Evolutionary conservation across 192 early-diverging fungal species (phyloP).

Genomic region (Podila horticola): DNA sequence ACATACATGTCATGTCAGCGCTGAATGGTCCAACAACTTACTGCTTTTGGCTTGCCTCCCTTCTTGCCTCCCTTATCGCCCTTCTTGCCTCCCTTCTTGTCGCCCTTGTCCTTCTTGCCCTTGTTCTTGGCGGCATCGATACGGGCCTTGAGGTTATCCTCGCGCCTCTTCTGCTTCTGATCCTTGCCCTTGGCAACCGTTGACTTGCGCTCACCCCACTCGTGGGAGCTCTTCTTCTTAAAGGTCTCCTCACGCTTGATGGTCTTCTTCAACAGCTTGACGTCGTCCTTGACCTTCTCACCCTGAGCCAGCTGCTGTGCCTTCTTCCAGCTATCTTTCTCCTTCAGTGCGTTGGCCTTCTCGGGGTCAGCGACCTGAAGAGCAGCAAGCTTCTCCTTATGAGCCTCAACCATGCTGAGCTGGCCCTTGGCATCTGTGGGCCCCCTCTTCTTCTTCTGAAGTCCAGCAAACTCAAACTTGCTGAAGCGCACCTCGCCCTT

Average conservation of each 20-base stretch:
- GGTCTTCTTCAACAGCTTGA: slow-evolving; percentile 90
- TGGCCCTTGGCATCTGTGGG: slow-evolving; percentile 69
- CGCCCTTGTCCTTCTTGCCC: slow-evolving; percentile 60
- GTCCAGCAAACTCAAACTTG: slow-evolving; percentile 72
- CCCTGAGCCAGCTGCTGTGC: slow-evolving; percentile 83
- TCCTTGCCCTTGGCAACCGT: slow-evolving; percentile 69
- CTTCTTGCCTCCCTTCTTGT: slow-evolving; percentile 63
- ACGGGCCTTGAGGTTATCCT: slow-evolving; percentile 85
- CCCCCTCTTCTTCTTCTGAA: slow-evolving; percentile 73
- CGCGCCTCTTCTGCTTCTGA: slow-evolving; percentile 81
- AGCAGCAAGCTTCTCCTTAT: slow-evolving; percentile 80
- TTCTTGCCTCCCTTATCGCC: slow-evolving; percentile 23
- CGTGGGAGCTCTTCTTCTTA: slow-evolving; percentile 86
- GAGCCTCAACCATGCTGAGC: slow-evolving; percentile 75
- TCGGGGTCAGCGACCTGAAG: slow-evolving; percentile 70
- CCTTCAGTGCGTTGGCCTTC: slow-evolving; percentile 71
- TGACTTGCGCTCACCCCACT: slow-evolving; percentile 85
- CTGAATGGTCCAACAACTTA: slow-evolving; percentile 12
- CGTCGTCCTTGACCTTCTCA: slow-evolving; percentile 93
- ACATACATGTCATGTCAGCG: not conserved
- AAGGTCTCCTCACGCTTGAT: slow-evolving; percentile 84
- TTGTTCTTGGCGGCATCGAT: slow-evolving; percentile 83
- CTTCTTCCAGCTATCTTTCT: slow-evolving; percentile 87
- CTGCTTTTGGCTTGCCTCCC: slow-evolving; percentile 56
- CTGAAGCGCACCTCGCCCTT: slow-evolving; percentile 72